phyloP scores from a whole-genome alignment of 192 early-diverging fungal genomes.

The Dissophora ornata region DNA sequence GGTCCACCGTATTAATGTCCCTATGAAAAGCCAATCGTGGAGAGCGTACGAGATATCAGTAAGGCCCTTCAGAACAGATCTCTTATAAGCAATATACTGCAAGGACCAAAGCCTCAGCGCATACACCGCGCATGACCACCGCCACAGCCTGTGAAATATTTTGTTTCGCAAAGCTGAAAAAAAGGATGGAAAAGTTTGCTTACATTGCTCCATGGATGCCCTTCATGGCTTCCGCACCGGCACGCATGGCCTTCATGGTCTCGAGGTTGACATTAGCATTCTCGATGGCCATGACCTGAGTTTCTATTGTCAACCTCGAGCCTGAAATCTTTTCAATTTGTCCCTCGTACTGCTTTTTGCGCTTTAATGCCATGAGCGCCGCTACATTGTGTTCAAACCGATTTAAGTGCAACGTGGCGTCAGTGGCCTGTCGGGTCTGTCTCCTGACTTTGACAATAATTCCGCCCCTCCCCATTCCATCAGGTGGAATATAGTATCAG shows the following conservation, averaged over 20 bases:
- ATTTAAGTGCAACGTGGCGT: conserved; percentile 7
- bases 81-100: too few relatives aligned
- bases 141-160: too few relatives aligned
- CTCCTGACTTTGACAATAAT: too few relatives aligned
- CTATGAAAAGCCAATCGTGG: conserved; percentile 51
- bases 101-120: too few relatives aligned
- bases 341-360: conserved; percentile 86
- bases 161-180: too few relatives aligned
- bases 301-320: conserved; percentile 90
- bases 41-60: not conserved
- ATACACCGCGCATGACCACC: too few relatives aligned
- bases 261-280: conserved; percentile 95
- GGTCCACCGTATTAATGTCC: conserved; percentile 95
- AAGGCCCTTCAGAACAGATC: not conserved
- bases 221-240: conserved; percentile 94
- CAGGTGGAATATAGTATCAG: too few relatives aligned
- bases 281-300: conserved; percentile 96
- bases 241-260: conserved; percentile 94
- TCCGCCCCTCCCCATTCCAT: too few relatives aligned
- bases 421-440: too few relatives aligned
- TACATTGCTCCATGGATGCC: conserved; percentile 89
- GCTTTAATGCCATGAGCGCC: conserved; percentile 95
- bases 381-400: conserved; percentile 54
- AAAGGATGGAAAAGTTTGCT: too few relatives aligned
- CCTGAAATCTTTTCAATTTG: conserved; percentile 92